phyloP scores from a whole-genome alignment of 169 alveolate species.

The Prorocentrum cordatum region DNA sequence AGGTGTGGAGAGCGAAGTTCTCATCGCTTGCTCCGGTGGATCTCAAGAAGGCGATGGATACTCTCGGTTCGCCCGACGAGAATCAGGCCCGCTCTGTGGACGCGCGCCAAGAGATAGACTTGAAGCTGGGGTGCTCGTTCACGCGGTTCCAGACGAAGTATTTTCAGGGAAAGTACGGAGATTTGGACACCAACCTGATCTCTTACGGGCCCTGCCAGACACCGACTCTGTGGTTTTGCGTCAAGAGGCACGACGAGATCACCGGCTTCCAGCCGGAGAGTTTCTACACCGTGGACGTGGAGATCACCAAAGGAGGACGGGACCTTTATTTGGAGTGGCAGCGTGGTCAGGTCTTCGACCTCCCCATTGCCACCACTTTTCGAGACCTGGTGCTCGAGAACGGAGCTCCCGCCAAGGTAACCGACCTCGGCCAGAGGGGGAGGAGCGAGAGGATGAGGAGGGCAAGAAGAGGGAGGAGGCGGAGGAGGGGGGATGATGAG shows the following conservation, averaged over 20 bases:
- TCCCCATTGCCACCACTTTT: slow-evolving; percentile 32
- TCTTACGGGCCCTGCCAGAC: slow-evolving; percentile 98
- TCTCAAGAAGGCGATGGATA: slow-evolving; percentile 81
- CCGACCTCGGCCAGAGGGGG: too few species aligned
- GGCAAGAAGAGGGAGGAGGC: too few species aligned
- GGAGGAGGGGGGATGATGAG: too few species aligned
- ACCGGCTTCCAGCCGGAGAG: slow-evolving; percentile 85
- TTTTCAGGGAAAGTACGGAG: slow-evolving; percentile 82
- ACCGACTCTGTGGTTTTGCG: slow-evolving; percentile 95
- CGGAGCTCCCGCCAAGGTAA: not conserved
- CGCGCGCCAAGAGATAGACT: slow-evolving; percentile 59
- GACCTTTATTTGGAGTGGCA: slow-evolving; percentile 72
- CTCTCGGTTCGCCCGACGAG: slow-evolving; percentile 81
- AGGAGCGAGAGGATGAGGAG: too few species aligned
- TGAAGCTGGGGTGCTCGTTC: slow-evolving; percentile 78
- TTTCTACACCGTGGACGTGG: slow-evolving; percentile 78
- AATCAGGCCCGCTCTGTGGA: slow-evolving; percentile 46
- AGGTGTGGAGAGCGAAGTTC: slow-evolving; percentile 91
- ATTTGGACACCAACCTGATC: slow-evolving; percentile 81
- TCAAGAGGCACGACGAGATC: slow-evolving; percentile 87
- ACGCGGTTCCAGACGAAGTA: slow-evolving; percentile 78
- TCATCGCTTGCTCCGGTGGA: slow-evolving; percentile 94
- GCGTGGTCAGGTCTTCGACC: slow-evolving; percentile 73
- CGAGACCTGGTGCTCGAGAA: slow-evolving; percentile 7
- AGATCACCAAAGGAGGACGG: slow-evolving; percentile 62